Base-by-base conservation (phyloP, 495 filamentous ascomycete genomes). In the Podospora pseudocomata region DNA sequence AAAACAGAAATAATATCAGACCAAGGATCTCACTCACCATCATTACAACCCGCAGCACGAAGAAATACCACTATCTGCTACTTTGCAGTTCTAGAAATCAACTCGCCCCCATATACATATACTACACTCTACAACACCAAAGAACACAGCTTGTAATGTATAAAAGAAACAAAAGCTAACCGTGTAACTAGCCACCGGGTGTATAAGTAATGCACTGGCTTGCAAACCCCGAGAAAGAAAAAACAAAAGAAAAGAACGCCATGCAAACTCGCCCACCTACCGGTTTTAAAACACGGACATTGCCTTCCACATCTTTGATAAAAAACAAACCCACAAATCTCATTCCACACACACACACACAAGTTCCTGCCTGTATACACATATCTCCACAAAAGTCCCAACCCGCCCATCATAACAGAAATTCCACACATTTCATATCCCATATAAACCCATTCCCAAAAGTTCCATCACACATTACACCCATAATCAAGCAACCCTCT, bases 401-500 rank as follows among this genome's bases (percentile, higher is more conserved):
- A 49, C 13, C 39, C 55, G 13, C 3, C 55, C 55, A 58, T 58
- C 55, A 58, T 58, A 6, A 32, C n/a, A 58, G 23, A 58, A 23
- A 58, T 19, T n/a, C 55, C 55, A 4, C 55, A 56, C n/a, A 58
- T 58, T 58, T 58, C 55, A 26, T 20, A 58, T 58, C 55, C 55
- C 54, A 58, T 26, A 7, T 58, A 19, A 56, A 9, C 4, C 54
- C 54, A 18, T 56, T 56, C 19, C 54, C 6, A 32, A 32, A 32
- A 32, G 30, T 58, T 26, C 55, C 55, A 26, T 65, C 26, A 65
- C 7, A 32, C 39, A 49, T 49, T 49, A 49, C 23, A 23, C 39
- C 39, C 39, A 49, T 49, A 4, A 61, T 63, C 26, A 70, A 53
- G 26, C 19, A 32, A 89, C 84, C 23, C 87, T 91, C 81, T 91